phyloP scores from a whole-genome alignment of 108 stramenopile genomes.

The Skeletonema grethae region DNA sequence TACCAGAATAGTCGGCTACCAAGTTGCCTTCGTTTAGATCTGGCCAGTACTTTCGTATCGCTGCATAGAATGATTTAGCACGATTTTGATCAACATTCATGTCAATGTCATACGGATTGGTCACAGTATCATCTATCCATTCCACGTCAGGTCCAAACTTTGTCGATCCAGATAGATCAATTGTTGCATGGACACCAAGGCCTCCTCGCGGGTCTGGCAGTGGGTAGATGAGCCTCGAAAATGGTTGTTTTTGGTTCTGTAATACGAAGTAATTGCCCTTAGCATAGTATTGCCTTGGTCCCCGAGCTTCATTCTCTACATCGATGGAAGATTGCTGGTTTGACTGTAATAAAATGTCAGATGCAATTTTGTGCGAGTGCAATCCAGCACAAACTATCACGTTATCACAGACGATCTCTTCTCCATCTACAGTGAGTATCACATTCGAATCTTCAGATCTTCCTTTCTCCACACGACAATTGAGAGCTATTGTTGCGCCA shows the following conservation, averaged over 20 bases:
- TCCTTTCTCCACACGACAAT: conserved; percentile 58
- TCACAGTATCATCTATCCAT: conserved; percentile 58
- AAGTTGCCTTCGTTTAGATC: conserved; percentile 56
- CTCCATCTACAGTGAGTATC: conserved; percentile 47
- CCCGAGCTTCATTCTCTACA: conserved; percentile 24
- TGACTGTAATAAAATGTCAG: conserved; percentile 30
- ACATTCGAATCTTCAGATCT: conserved; percentile 13
- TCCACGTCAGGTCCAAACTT: conserved; percentile 89
- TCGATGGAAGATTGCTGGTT: background rate
- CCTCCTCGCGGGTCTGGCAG: conserved; percentile 78
- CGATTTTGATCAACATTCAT: conserved; percentile 55
- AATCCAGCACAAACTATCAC: conserved; percentile 78
- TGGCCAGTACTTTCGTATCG: conserved; percentile 82
- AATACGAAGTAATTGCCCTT: conserved; percentile 85
- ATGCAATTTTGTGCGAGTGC: conserved; percentile 59
- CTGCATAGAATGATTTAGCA: conserved; percentile 61
- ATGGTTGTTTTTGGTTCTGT: conserved; percentile 61
- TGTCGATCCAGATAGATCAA: conserved; percentile 65
- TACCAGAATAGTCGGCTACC: conserved; percentile 77
- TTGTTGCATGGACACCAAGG: conserved; percentile 85
- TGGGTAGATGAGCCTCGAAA: conserved; percentile 81
- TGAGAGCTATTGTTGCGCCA: conserved; percentile 62
- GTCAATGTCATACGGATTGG: conserved; percentile 59
- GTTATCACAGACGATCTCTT: conserved; percentile 60
- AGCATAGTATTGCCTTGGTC: conserved; percentile 76